Conservation (phyloP, 768 basidiomycete genomes). For the Rhizopogon rudus region DNA sequence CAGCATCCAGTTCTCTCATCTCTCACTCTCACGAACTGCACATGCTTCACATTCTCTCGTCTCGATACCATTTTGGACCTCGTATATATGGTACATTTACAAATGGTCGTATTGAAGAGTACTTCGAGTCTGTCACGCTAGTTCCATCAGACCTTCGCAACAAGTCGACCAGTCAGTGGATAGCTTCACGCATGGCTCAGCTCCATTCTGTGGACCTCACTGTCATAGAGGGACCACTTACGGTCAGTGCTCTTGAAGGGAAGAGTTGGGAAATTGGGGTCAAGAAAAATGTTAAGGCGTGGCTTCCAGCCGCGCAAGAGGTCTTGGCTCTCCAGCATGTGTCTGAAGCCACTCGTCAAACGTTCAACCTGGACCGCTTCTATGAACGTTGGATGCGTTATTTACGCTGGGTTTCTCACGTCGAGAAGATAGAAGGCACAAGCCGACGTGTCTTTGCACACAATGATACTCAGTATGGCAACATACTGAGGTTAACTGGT, state of each 20-base stretch:
- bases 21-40: conserved; percentile 84
- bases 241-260: conserved; percentile 34
- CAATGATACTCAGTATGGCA: conserved; percentile 96
- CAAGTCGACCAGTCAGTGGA: conserved; percentile 71
- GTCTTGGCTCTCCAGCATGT: conserved; percentile 65
- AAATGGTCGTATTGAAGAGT: conserved; percentile 95
- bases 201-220: conserved; percentile 88
- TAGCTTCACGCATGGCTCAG: conserved; percentile 94
- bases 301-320: conserved; percentile 66
- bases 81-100: conserved; percentile 91
- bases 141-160: conserved; percentile 76
- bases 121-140: conserved; percentile 84
- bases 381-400: conserved; percentile 63
- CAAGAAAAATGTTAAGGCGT: conserved; percentile 61
- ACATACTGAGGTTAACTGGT: conserved; percentile 66
- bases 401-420: conserved; percentile 59
- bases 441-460: conserved; percentile 78
- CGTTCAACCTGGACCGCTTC: conserved; percentile 65
- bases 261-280: conserved; percentile 54
- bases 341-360: conserved; percentile 37
- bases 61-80: conserved; percentile 84
- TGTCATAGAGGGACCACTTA: conserved; percentile 47
- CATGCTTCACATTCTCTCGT: conserved; percentile 85
- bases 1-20: conserved; percentile 81
- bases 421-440: conserved; percentile 52